Base-by-base conservation (phyloP, 2,329 filamentous ascomycete species). In the Purpureocillium takamizusanense region DNA sequence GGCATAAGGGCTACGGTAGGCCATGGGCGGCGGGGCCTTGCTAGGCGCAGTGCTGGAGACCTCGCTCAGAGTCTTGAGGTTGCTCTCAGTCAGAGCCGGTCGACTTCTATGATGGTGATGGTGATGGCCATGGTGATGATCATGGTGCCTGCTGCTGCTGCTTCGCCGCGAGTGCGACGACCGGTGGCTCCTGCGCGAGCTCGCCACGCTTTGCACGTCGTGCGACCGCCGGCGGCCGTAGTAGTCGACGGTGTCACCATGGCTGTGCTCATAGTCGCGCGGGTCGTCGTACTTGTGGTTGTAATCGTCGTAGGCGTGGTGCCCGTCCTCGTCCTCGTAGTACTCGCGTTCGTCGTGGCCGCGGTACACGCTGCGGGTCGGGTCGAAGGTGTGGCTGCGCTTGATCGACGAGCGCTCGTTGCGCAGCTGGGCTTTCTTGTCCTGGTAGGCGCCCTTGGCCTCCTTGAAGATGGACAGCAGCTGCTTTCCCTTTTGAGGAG, bases 381-480 rank as follows among this genome's bases (percentile, higher is more conserved):
- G 56, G 41, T 74, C 66, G 45, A 68, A 72, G 4, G 71, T 81
- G 46, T 81, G 74, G 39, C 81, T 71, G 52, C 81, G 79, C 51
- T 79, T 75, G 33, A 69, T 50, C n/a, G 58, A 4, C 14, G 33
- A 55, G 12, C 65, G 65, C 48, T 86, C 78, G 15, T 81, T 78
- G 57, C 79, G 80, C 51, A 95, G 74, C 49, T 88, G 79, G 7
- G 86, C 83, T 60, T 94, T 95, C 55, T 86, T 86, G 54, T 94
- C 86, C 41, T 81, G 75, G 63, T 97, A 97, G 42, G 86, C 85
- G 38, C 81, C 78, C 57, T 86, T 87, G 46, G 89, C 90, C 57
- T 95, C 88, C 59, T 87, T 94, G 72, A 94, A 94, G 55, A 95
- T 83, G 56, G 80, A 82, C 54, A 94, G 76, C 17, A 97, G 70